phyloP scores from a whole-genome alignment of 352 stramenopile genomes.

The Halophytophthora batemanensis region DNA sequence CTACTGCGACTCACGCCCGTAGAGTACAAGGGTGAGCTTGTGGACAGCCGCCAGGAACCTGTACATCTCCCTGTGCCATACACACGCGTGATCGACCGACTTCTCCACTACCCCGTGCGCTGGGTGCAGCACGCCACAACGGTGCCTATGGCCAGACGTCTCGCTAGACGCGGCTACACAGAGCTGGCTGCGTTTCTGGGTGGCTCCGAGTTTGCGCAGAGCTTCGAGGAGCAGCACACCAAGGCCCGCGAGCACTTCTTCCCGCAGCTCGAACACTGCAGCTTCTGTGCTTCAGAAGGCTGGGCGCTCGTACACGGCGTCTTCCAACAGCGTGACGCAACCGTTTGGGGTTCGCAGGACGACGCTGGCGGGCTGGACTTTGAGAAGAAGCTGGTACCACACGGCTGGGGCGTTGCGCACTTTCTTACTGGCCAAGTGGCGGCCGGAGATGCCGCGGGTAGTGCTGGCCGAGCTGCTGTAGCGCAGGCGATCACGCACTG shows the following conservation, averaged over 20 bases:
- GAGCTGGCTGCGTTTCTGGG: conserved; percentile 57
- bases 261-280: conserved; percentile 45
- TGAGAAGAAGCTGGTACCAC: conserved; percentile 37
- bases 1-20: conserved; percentile 44
- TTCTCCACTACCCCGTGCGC: conserved; percentile 62
- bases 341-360: conserved; percentile 15
- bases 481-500: conserved; percentile 18
- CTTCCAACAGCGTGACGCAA: conserved; percentile 47
- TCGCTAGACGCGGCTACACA: conserved; percentile 50
- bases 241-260: conserved; percentile 52
- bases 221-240: conserved; percentile 64
- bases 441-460: conserved; percentile 5
- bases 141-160: conserved; percentile 40
- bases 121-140: conserved; percentile 52
- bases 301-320: conserved; percentile 79
- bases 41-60: conserved; percentile 5
- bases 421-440: conserved; percentile 49
- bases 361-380: conserved; percentile 10
- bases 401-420: conserved; percentile 78
- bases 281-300: conserved; percentile 65
- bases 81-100: conserved; percentile 49
- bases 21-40: conserved; percentile 41
- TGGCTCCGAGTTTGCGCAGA: conserved; percentile 62
- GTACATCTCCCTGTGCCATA: conserved; percentile 55
- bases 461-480: conserved; percentile 1